phyloP scores from a whole-genome alignment of 352 stramenopile species.

The Globisporangium camurandrum region DNA sequence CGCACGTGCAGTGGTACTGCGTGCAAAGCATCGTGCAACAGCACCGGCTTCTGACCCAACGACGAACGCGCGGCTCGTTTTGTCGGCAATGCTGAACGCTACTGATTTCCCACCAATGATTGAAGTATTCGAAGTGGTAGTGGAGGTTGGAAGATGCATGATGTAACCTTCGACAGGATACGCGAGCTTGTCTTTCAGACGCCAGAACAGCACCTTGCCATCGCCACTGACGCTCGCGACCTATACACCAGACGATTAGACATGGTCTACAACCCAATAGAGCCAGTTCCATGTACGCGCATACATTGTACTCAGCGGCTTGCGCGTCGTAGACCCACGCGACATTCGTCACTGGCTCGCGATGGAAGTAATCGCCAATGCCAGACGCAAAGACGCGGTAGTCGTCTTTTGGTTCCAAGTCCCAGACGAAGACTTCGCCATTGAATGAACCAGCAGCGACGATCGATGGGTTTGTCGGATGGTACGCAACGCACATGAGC shows the following conservation, averaged over 20 bases:
- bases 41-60: slow-evolving; percentile 67
- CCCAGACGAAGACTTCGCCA: slow-evolving; percentile 80
- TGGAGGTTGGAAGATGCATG: slow-evolving; percentile 53
- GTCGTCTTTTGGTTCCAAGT: slow-evolving; percentile 58
- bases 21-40: slow-evolving; percentile 57
- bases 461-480: slow-evolving; percentile 75
- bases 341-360: slow-evolving; percentile 79
- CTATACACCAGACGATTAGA: slow-evolving; percentile 8
- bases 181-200: slow-evolving; percentile 78
- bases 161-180: slow-evolving; percentile 83
- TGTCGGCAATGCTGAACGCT: slow-evolving; percentile 54
- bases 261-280: not conserved
- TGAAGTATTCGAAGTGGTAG: too few relatives aligned
- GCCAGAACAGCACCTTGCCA: slow-evolving; percentile 83
- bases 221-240: slow-evolving; percentile 75
- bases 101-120: slow-evolving; percentile 63
- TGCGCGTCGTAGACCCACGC: slow-evolving; percentile 74
- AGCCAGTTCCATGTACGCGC: not conserved
- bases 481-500: slow-evolving; percentile 83
- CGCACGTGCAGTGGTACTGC: slow-evolving; percentile 36
- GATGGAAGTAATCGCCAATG: slow-evolving; percentile 87
- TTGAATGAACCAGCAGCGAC: slow-evolving; percentile 84
- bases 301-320: slow-evolving; percentile 66
- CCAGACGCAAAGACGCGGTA: slow-evolving; percentile 60
- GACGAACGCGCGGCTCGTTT: slow-evolving; percentile 66